Evolutionary conservation across 2,329 filamentous ascomycete species (phyloP), one percentile per base, ranked within the genome.

Genomic region (Chrysoporthe austroafricana): DNA sequence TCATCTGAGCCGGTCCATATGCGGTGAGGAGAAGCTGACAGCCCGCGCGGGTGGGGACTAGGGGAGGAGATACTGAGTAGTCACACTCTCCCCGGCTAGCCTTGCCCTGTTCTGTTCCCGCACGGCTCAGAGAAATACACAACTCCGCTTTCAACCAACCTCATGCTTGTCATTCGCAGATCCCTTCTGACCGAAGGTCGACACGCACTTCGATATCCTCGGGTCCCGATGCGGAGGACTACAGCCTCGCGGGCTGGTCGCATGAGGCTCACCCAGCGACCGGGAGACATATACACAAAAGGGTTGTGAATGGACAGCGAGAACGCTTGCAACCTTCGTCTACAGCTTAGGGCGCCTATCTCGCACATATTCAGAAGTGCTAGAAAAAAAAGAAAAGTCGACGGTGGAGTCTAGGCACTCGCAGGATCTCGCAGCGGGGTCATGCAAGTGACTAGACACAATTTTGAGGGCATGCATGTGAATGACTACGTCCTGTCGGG

Each of bases 381-480:
- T 4, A 39, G 36, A 39, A 39, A 39, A 39, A 39, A 39, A 39
- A 39, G 36, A 39, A 39, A 5, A 7, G 6, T 39, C 36, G 36
- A 4, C 9, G 7, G 36, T 9, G 36, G 9, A 39, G 36, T 9
- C 5, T 7, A 39, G 36, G 6, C 32, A 6, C 21, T 32, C 32
- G 26, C 26, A 26, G n/a, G 21, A 52, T 54, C 32, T 54, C 50
- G 13, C 13, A 11, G 50, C 14, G 21, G 26, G 50, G 50, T 9
- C 50, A 32, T 54, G 50, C 50, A 34, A 13, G 26, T 2, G 16
- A 13, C 13, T 2, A 13, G 32, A 54, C 21, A 32, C 21, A 18
- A 54, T 32, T 34, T 54, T 13, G 50, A 54, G 21, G 48, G 4
- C 50, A 54, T 54, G 50, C 50, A 54, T 54, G 50, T 34, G 50